Percentiles rank a stretch among this genome's conserved stretches.
These are phyloP conservation scores for Isoetes engelmannii DNA, from an alignment of 83 land plant genomes.

Conservation along the genomic window DNA sequence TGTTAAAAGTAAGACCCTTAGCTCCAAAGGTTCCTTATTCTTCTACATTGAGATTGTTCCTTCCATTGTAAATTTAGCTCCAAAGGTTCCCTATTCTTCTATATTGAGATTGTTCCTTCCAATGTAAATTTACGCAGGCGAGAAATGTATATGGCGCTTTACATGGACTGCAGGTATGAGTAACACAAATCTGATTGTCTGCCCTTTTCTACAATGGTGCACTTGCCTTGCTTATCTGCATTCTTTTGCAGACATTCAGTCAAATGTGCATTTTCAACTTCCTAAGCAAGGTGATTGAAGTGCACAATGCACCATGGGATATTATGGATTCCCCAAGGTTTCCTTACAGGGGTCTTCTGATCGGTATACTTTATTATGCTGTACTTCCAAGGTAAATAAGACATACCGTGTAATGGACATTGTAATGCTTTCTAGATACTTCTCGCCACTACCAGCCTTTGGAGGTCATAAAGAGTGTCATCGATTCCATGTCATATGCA, in stretches of 20 bases:
- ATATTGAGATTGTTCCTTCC: background rate
- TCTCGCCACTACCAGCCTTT: conserved; percentile 64
- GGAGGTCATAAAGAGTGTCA: conserved; percentile 54
- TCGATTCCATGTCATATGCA: conserved; percentile 89
- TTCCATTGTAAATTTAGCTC: background rate
- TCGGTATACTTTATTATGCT: conserved; percentile 41
- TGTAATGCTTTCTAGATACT: conserved; percentile 45
- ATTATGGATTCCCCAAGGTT: conserved; percentile 63
- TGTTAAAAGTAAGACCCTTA: conserved; percentile 1
- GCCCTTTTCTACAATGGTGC: no score
- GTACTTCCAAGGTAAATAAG: no score
- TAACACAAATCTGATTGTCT: background rate
- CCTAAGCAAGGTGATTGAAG: conserved; percentile 29
- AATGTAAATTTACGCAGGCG: background rate
- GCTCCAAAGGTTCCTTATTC: background rate
- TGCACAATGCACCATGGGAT: conserved; percentile 47
- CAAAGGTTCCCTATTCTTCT: background rate
- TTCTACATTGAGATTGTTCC: background rate
- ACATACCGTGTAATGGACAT: background rate
- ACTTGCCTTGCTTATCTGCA: background rate
- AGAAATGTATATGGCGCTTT: background rate
- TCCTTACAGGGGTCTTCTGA: conserved; percentile 63
- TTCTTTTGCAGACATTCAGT: conserved; percentile 54
- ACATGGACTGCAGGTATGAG: background rate
- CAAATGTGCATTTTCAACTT: conserved; percentile 52